Percentiles rank a stretch among this genome's conserved stretches.
Conservation (phyloP, 176 grass and related monocot species). For the Puya raimondii region DNA sequence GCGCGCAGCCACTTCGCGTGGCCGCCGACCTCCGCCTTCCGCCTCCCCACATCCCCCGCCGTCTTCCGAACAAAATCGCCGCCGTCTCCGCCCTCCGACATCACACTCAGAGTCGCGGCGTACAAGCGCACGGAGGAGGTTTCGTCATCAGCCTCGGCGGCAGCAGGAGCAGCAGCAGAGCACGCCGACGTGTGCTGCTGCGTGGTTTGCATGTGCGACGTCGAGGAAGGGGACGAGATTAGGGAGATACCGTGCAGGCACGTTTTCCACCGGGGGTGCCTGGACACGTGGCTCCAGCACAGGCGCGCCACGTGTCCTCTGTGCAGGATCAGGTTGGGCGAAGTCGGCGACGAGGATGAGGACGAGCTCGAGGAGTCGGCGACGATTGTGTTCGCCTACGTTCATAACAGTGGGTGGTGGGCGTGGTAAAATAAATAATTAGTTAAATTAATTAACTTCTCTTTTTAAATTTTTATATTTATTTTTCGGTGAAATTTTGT, state of each 20-base stretch:
- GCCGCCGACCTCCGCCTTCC: background rate
- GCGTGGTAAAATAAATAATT: background rate
- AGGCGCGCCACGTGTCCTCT: background rate
- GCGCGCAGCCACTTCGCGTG: background rate
- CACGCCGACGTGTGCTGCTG: conserved; percentile 1
- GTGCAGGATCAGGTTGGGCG: background rate
- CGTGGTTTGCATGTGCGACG: conserved; percentile 31
- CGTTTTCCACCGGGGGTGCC: conserved; percentile 41
- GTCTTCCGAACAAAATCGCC: background rate
- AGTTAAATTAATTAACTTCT: too few relatives aligned
- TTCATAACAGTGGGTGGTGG: background rate
- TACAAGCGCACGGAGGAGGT: too few relatives aligned
- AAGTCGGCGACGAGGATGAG: too few relatives aligned
- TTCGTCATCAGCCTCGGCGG: too few relatives aligned
- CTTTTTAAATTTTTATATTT: too few relatives aligned
- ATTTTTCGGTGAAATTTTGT: too few relatives aligned
- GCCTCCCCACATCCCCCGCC: background rate
- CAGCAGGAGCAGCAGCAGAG: too few relatives aligned
- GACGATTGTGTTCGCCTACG: background rate
- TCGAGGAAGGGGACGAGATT: conserved; percentile 38
- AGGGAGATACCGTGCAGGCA: conserved; percentile 34
- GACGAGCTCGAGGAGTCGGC: background rate
- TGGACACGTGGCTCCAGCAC: conserved; percentile 34
- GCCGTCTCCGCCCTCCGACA: background rate
- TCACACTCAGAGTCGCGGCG: background rate